Conservation (phyloP, 2,329 filamentous ascomycete species). For the Pestalotiopsis sp. region DNA sequence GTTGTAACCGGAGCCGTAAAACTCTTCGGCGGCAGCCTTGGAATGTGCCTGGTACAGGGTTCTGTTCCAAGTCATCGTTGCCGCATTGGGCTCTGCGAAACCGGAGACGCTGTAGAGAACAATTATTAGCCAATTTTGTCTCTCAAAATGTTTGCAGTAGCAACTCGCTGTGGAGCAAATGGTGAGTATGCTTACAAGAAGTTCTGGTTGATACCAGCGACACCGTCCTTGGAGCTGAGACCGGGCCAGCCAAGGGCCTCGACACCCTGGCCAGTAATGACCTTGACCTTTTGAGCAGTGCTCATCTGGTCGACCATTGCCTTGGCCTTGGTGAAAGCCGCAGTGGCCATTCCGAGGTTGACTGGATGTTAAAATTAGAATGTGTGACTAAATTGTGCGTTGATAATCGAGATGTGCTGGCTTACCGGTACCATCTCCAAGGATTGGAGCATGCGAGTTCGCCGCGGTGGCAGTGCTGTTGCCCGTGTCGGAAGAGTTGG, state of each 20-base stretch:
- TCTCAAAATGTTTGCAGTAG: not conserved
- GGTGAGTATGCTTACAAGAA: slow-evolving; percentile 1
- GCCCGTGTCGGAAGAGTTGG: not conserved
- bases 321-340: slow-evolving; percentile 8
- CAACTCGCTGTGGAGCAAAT: not conserved
- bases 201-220: slow-evolving; percentile 16
- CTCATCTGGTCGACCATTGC: slow-evolving; percentile 5
- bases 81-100: slow-evolving; percentile 18
- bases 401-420: not conserved
- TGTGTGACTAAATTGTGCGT: slow-evolving; percentile 31
- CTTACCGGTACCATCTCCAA: not conserved
- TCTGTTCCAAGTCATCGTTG: slow-evolving; percentile 22
- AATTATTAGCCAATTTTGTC: not conserved
- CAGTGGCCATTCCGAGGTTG: slow-evolving; percentile 5
- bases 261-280: not conserved
- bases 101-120: slow-evolving; percentile 14
- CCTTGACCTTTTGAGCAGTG: slow-evolving; percentile 4
- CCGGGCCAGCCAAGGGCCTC: not conserved
- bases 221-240: slow-evolving; percentile 16
- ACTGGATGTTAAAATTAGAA: not conserved
- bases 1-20: slow-evolving; percentile 16
- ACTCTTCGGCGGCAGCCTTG: slow-evolving; percentile 18
- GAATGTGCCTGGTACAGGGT: slow-evolving; percentile 17
- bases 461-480: not conserved
- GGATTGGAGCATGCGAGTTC: not conserved